phyloP scores from a whole-genome alignment of 306 rosid genomes.

The Urtica urens region DNA sequence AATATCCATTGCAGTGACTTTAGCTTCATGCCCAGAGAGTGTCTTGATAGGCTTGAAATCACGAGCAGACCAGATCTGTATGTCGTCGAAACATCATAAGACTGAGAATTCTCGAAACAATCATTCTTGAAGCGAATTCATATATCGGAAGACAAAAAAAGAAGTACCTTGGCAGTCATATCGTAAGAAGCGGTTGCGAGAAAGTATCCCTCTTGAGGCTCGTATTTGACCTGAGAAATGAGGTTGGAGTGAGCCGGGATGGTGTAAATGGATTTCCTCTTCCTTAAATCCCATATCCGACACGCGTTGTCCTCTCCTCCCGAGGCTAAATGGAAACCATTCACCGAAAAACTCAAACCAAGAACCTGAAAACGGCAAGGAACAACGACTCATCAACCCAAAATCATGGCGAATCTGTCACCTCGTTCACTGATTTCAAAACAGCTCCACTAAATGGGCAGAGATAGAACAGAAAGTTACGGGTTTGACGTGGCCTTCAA shows the following conservation, averaged over 20 bases:
- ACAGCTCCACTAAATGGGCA: too few relatives aligned
- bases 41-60: constrained; percentile 90
- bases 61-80: constrained; percentile 85
- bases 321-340: constrained; percentile 82
- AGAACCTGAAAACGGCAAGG: constrained; percentile 39
- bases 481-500: constrained; percentile 93
- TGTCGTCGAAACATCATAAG: constrained; percentile 16
- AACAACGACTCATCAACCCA: not conserved
- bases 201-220: constrained; percentile 95
- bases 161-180: constrained; percentile 80
- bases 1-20: constrained; percentile 76
- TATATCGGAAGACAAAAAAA: not conserved
- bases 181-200: constrained; percentile 86
- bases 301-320: constrained; percentile 94
- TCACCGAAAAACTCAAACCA: constrained; percentile 74
- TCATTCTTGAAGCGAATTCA: constrained; percentile 5
- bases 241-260: constrained; percentile 96
- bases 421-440: too few relatives aligned
- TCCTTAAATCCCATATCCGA: constrained; percentile 88
- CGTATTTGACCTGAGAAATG: constrained; percentile 82
- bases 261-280: constrained; percentile 64
- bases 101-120: constrained; percentile 15
- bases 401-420: too few relatives aligned
- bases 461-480: too few relatives aligned
- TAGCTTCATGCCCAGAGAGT: constrained; percentile 86